Evolutionary conservation across 345 rosid species (phyloP).

Genomic region (Trapa incisa): DNA sequence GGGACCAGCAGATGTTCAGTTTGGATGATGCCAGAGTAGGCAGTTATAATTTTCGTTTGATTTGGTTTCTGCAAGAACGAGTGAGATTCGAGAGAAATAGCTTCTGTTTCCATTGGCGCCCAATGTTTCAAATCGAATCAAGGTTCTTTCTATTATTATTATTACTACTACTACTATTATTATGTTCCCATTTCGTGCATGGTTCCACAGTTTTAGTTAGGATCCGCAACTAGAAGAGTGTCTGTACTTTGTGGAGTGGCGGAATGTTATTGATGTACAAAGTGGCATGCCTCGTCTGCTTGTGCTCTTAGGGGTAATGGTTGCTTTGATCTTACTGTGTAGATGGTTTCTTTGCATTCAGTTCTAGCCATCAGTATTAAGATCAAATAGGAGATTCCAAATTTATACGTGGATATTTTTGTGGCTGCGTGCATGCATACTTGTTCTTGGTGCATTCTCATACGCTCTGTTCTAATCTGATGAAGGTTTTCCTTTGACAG

Average conservation of each 20-base stretch:
- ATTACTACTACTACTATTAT: background rate
- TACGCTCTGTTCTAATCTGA: background rate
- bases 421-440: background rate
- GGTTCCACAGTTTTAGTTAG: background rate
- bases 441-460: background rate
- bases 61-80: background rate
- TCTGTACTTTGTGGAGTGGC: background rate
- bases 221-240: background rate
- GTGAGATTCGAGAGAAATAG: background rate
- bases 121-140: background rate
- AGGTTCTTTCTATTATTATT: background rate
- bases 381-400: background rate
- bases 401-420: background rate
- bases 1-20: background rate
- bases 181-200: background rate
- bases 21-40: background rate
- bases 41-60: background rate
- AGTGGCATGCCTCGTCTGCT: background rate
- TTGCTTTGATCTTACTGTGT: background rate
- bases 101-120: background rate
- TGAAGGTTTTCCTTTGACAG: constrained; percentile 19
- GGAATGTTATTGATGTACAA: background rate
- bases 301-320: background rate
- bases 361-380: background rate
- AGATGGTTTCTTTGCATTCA: background rate